phyloP scores from a whole-genome alignment of 441 rosid genomes.

The Erodium trifolium region DNA sequence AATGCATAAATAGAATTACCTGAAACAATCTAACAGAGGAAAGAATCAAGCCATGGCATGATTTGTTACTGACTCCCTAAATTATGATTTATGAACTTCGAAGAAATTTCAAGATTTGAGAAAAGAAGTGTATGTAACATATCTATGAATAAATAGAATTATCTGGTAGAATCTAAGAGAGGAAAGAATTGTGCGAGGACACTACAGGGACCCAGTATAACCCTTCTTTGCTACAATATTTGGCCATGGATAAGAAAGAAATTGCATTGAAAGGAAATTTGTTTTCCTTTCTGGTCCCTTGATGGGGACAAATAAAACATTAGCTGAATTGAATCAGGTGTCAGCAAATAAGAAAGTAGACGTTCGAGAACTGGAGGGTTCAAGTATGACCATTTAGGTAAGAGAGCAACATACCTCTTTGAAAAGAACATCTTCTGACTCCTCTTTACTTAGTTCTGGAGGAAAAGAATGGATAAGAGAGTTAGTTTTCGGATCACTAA shows the following conservation, averaged over 20 bases:
- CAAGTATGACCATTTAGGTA: neutral
- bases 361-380: neutral
- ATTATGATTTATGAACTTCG: neutral
- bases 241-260: slow-evolving; percentile 4
- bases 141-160: neutral
- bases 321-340: neutral
- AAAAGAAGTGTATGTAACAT: neutral
- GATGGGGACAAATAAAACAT: neutral
- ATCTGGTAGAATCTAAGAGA: neutral
- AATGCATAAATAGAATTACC: too few relatives aligned
- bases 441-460: slow-evolving; percentile 68
- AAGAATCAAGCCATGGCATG: too few relatives aligned
- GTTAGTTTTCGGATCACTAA: neutral
- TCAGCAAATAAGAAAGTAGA: neutral
- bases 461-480: neutral
- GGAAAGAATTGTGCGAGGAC: neutral
- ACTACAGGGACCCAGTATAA: neutral
- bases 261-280: neutral
- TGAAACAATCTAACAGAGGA: too few relatives aligned
- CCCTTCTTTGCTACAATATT: neutral
- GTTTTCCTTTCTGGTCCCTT: neutral
- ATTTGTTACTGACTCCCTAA: neutral
- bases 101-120: too few relatives aligned
- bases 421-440: slow-evolving; percentile 84
- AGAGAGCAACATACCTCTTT: slow-evolving; percentile 52